These are phyloP conservation scores for Aspergillus ibericus DNA, from an alignment of 2,329 filamentous ascomycete genomes.

Conservation along the genomic window DNA sequence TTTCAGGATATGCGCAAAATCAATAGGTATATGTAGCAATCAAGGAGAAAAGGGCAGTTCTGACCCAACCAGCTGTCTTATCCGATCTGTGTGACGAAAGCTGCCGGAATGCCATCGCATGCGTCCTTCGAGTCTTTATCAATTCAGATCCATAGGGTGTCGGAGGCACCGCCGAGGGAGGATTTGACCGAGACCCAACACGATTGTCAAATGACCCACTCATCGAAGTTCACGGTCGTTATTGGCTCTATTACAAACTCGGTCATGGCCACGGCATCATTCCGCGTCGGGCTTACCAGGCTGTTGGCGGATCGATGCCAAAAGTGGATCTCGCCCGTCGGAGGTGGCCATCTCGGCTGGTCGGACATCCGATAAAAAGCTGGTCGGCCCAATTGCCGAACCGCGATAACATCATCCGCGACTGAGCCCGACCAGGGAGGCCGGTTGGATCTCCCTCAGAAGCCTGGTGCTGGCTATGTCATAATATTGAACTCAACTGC, in stretches of 20 bases:
- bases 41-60: neutral
- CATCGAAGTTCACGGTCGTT: neutral
- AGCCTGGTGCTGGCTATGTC: neutral
- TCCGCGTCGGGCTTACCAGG: neutral
- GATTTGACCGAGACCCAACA: neutral
- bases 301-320: neutral
- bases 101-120: neutral
- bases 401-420: neutral
- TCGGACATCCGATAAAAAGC: slow-evolving; percentile 8
- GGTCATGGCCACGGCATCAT: neutral
- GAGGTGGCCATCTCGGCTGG: neutral
- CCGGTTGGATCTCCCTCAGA: neutral
- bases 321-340: slow-evolving; percentile 8
- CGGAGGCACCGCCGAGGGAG: slow-evolving; percentile 14
- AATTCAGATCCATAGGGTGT: neutral
- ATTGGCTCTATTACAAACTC: neutral
- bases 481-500: neutral
- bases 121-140: slow-evolving; percentile 3
- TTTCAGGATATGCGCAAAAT: neutral
- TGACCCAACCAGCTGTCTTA: neutral
- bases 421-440: neutral
- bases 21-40: neutral
- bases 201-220: neutral
- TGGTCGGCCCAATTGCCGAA: neutral
- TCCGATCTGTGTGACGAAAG: neutral